Evolutionary conservation across 169 alveolate species (phyloP).

Genomic region (Plasmodium relictum): DNA sequence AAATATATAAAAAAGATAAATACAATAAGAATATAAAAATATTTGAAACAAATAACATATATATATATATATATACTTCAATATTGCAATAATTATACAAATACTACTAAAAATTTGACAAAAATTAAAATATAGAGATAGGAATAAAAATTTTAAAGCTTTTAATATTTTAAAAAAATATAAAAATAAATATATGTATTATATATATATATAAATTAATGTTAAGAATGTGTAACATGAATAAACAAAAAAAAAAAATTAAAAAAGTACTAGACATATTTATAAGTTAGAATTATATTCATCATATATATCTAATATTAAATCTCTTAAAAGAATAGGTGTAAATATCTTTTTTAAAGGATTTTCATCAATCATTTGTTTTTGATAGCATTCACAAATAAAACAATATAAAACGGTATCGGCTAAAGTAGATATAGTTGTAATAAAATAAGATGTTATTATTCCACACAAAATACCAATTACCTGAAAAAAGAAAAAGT

Average conservation of each 20-base stretch:
- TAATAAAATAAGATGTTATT: slow-evolving; percentile 53
- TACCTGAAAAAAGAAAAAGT: slow-evolving; percentile 6
- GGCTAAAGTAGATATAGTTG: slow-evolving; percentile 33
- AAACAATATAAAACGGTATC: slow-evolving; percentile 58
- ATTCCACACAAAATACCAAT: slow-evolving; percentile 56
- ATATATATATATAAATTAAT: background rate
- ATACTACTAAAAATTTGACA: background rate
- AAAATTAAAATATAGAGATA: background rate
- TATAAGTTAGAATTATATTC: slow-evolving; percentile 34
- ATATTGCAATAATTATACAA: too few species aligned
- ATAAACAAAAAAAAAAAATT: background rate
- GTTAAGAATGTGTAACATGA: background rate
- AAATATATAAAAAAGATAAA: too few species aligned
- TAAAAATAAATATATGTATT: background rate
- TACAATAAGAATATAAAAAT: too few species aligned
- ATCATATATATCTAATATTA: slow-evolving; percentile 59
- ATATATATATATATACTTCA: too few species aligned
- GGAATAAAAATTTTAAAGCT: background rate
- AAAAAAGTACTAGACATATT: background rate
- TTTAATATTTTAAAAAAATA: background rate
- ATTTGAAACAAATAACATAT: too few species aligned
- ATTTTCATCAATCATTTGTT: slow-evolving; percentile 64
- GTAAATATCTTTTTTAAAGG: slow-evolving; percentile 57
- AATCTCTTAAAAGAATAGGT: slow-evolving; percentile 48
- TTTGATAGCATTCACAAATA: slow-evolving; percentile 67